Evolutionary conservation across 805 yeast species (phyloP).

Genomic region (Ogataea paraovalis): DNA sequence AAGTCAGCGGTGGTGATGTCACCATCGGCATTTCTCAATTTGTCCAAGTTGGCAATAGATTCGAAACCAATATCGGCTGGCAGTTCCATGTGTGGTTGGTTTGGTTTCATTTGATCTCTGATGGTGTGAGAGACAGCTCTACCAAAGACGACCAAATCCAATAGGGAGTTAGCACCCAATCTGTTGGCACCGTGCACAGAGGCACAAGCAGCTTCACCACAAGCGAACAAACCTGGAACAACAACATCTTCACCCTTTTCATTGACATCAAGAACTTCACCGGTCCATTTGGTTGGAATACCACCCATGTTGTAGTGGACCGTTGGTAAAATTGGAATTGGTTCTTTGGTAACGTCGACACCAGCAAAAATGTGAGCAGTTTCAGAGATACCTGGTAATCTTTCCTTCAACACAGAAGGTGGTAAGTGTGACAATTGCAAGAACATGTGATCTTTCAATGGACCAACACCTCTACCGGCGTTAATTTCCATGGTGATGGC

Average conservation of each 20-base stretch:
- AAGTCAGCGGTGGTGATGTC: conserved; percentile 79
- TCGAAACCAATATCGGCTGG: conserved; percentile 86
- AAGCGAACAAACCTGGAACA: conserved; percentile 91
- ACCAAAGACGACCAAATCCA: conserved; percentile 96
- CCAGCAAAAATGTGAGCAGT: conserved; percentile 98
- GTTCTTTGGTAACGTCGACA: conserved; percentile 98
- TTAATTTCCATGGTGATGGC: conserved; percentile 98
- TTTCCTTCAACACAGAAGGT: conserved; percentile 83
- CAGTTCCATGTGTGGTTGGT: conserved; percentile 76
- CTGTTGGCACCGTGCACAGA: conserved; percentile 99
- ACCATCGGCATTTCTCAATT: conserved; percentile 81
- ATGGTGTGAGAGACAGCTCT: conserved; percentile 96
- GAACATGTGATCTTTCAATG: conserved; percentile 90
- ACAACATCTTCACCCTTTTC: conserved; percentile 85
- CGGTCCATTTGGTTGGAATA: conserved; percentile 96
- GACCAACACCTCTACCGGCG: conserved; percentile 99
- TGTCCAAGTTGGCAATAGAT: conserved; percentile 87
- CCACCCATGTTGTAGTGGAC: conserved; percentile 99
- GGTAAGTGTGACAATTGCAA: conserved; percentile 94
- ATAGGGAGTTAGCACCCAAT: conserved; percentile 95
- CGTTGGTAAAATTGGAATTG: conserved; percentile 96
- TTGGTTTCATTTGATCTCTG: conserved; percentile 80
- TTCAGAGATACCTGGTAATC: conserved; percentile 98
- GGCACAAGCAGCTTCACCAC: conserved; percentile 99
- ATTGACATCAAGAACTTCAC: conserved; percentile 84